These are phyloP conservation scores for Mallotus repandus DNA, from an alignment of 441 rosid species.

Conservation along the genomic window DNA sequence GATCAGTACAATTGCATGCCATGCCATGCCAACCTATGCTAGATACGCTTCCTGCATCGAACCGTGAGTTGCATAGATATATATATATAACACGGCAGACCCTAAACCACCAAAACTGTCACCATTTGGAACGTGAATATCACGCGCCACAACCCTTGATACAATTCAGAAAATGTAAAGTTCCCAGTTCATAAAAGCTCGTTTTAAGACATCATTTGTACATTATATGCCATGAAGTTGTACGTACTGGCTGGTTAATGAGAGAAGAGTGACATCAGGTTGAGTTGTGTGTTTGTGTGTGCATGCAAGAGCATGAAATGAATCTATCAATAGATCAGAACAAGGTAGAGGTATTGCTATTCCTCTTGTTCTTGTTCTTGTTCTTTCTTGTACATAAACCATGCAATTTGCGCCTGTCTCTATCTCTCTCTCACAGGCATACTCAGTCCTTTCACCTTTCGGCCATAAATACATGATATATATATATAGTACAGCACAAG, in stretches of 20 bases:
- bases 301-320: not conserved
- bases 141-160: not conserved
- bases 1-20: constrained; percentile 51
- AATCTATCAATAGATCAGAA: not conserved
- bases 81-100: not conserved
- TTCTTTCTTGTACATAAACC: not conserved
- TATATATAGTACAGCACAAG: too few relatives aligned
- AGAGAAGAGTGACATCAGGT: constrained; percentile 6
- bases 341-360: not conserved
- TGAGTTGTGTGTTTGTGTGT: too few relatives aligned
- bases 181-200: not conserved
- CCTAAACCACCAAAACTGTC: not conserved
- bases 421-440: not conserved
- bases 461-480: not conserved
- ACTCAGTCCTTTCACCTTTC: constrained; percentile 9
- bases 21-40: constrained; percentile 46
- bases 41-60: constrained; percentile 21
- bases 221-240: too few relatives aligned
- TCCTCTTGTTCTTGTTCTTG: too few relatives aligned
- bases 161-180: not conserved
- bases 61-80: not conserved
- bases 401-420: not conserved
- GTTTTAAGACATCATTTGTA: too few relatives aligned
- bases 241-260: not conserved
- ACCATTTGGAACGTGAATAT: not conserved